Evolutionary conservation across 768 basidiomycete species (phyloP).

Genomic region (Crucibulum laeve): DNA sequence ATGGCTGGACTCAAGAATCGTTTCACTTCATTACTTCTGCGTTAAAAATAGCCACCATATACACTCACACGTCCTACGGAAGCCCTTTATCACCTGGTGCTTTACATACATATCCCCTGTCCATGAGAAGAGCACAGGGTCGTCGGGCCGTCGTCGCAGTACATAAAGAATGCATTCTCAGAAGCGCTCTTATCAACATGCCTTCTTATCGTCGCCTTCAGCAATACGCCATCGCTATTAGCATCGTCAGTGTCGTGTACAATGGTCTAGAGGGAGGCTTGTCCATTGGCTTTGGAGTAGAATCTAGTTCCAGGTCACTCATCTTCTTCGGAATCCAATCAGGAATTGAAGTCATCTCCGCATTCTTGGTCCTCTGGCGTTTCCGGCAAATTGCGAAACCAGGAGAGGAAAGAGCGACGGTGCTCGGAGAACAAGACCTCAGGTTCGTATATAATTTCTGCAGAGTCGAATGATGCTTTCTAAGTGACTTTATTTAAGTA

Average conservation of each 20-base stretch:
- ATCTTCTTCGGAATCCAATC: conserved; percentile 48
- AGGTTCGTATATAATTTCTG: conserved; percentile 14
- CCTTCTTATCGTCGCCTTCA: conserved; percentile 28
- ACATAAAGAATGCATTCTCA: too few species aligned
- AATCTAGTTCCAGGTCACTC: conserved; percentile 37
- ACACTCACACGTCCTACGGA: too few species aligned
- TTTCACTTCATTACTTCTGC: too few species aligned
- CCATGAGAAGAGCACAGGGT: too few species aligned
- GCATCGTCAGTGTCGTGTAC: conserved; percentile 34
- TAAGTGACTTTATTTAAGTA: too few species aligned
- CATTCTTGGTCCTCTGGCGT: conserved; percentile 39
- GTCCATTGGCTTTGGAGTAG: conserved; percentile 39
- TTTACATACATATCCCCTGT: too few species aligned
- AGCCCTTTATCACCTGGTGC: too few species aligned
- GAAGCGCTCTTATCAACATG: too few species aligned
- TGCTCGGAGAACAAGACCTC: conserved; percentile 10
- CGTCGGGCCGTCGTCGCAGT: too few species aligned
- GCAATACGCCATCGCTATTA: conserved; percentile 32
- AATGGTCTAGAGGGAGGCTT: conserved; percentile 31
- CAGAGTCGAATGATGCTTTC: too few species aligned
- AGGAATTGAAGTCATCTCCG: conserved; percentile 40
- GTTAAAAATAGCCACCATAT: too few species aligned
- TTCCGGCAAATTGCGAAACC: conserved; percentile 28
- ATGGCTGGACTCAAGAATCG: too few species aligned
- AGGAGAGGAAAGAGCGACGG: conserved; percentile 21